Conservation (phyloP, 208 protist genomes). For the Trypanosoma boissoni region DNA sequence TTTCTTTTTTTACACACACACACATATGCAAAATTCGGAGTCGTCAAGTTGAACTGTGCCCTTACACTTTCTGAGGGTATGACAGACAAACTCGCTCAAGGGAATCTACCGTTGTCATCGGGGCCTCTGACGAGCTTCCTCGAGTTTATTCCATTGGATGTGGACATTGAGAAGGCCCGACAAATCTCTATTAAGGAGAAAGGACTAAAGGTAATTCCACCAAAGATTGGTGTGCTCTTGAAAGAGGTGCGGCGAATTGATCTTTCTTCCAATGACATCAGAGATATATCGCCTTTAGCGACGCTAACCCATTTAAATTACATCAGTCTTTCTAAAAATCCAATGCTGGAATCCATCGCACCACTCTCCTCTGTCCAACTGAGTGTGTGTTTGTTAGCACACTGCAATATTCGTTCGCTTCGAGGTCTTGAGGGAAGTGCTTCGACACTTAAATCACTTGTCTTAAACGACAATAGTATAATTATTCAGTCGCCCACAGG, state of each 20-base stretch:
- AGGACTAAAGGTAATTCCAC: conserved; percentile 39
- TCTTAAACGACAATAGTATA: conserved; percentile 85
- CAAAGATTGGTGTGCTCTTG: conserved; percentile 49
- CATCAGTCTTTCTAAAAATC: conserved; percentile 60
- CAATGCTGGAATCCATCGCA: conserved; percentile 38
- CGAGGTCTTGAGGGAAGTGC: conserved; percentile 56
- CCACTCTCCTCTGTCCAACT: conserved; percentile 39
- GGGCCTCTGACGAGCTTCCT: conserved; percentile 39
- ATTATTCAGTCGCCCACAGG: conserved; percentile 39
- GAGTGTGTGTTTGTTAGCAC: conserved; percentile 59
- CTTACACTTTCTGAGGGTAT: background rate
- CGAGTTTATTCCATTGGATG: conserved; percentile 69
- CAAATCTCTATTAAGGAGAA: conserved; percentile 50
- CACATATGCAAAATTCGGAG: too few species aligned
- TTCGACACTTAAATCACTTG: conserved; percentile 56
- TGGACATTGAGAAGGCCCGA: conserved; percentile 60
- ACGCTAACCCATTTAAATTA: conserved; percentile 56
- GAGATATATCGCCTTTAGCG: conserved; percentile 41
- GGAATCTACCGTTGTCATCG: background rate
- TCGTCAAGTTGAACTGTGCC: too few species aligned
- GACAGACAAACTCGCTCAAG: background rate
- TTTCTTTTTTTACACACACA: background rate
- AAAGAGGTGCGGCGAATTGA: conserved; percentile 63
- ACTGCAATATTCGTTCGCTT: conserved; percentile 61
- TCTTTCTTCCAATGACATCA: conserved; percentile 57